Percentiles rank a stretch among this genome's conserved stretches.
phyloP scores from a whole-genome alignment of 768 basidiomycete species.

The Dioszegia hungarica region DNA sequence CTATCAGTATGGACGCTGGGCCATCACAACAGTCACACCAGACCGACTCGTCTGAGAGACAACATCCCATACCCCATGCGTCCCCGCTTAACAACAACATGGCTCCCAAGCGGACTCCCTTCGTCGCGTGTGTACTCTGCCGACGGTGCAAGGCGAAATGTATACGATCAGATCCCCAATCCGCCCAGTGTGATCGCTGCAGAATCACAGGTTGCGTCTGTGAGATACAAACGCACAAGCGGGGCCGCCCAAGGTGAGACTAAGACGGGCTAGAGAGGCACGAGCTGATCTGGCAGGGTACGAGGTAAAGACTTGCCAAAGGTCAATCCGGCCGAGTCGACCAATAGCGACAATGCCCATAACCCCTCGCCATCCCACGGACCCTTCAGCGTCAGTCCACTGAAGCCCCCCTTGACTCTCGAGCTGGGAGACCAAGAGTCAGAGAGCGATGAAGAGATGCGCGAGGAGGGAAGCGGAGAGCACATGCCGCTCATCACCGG shows the following conservation, averaged over 20 bases:
- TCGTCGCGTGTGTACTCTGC: conserved; percentile 15
- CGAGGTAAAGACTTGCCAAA: not conserved
- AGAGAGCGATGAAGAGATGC: not conserved
- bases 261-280: not conserved
- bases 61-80: no score
- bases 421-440: not conserved
- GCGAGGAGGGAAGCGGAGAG: not conserved
- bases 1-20: no score
- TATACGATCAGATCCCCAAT: conserved; percentile 2
- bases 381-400: not conserved
- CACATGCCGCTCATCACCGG: conserved; percentile 12
- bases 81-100: no score
- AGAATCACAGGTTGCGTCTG: conserved; percentile 9
- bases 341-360: not conserved
- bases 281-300: not conserved
- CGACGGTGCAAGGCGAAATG: conserved; percentile 18
- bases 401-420: not conserved
- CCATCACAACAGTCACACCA: no score
- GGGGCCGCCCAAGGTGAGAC: conserved; percentile 15
- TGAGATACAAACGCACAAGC: conserved; percentile 8
- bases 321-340: not conserved
- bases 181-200: conserved; percentile 11
- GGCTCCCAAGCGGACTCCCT: not conserved
- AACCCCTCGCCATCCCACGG: not conserved
- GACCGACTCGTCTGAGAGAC: no score